Base-by-base conservation (phyloP, 148 eudicot genomes). In the Rhododendron simsii region DNA sequence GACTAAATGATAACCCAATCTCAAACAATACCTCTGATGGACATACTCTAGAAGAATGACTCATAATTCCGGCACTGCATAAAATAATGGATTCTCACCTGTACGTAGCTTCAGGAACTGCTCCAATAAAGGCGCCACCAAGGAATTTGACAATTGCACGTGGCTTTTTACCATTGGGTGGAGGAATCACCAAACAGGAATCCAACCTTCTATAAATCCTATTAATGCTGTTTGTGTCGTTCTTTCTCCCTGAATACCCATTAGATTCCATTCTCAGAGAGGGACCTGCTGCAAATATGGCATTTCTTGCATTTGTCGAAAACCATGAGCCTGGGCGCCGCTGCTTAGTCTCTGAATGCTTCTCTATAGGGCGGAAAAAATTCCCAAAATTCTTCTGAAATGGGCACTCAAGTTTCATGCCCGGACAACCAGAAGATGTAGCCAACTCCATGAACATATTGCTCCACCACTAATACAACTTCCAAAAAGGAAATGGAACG, bases 71-170 rank as follows among this genome's bases (percentile, higher is more conserved):
- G 78, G 59, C 15, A 35, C 39, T 55, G 30, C 57, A 78, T 1
- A 9, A 21, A 23, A 37, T 16, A 7, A 23, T 44, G 69, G 35
- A 78, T 53, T 21, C 87, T 78, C 83, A 96, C 99, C 98, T 90
- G 86, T 95, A 95, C 13, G 93, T 91, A 74, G 94, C 98, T 87
- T 97, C 96, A 79, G 99, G 96, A 82, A 97, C 93, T 18, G 98
- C 98, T 39, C 99, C 99, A 90, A 97, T 86, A 78, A 92, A 92
- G n/a, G 99, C 99, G 18, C 99, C 99, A 75, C 99, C 99, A 55
- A 97, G 88, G 82, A 97, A 94, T 83, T 95, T 89, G 61, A 97
- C 82, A 65, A 97, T 85, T 7, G 92, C 99, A 57, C 89, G 92
- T 16, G 98, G 98, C 86, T 93, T 93, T 87, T 57, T 88, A 28